Base-by-base conservation (phyloP, 768 basidiomycete genomes). In the Sporobolomyces pararoseus region DNA sequence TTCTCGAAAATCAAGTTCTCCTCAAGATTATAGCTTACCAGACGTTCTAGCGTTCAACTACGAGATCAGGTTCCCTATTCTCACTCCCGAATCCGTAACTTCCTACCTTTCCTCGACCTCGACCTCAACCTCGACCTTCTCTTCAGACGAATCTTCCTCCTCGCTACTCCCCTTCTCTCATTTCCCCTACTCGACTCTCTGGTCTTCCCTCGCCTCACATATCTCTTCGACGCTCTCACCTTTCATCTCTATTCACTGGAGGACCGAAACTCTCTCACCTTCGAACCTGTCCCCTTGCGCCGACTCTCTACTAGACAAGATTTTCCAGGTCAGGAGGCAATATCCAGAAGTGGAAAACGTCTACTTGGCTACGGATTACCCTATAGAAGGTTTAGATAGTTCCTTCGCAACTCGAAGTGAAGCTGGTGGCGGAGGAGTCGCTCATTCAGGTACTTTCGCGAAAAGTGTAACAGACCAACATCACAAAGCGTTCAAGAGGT, bases 281-380 rank as follows among this genome's bases (percentile, higher is more conserved):
- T 77, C 79, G 25, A 75, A 80, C 44, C 79, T 86, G 10, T 77
- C 79, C 0, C 81, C 82, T 46, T 87, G 86, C 73, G 84, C 84
- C 0, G 78, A 81, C 53, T 81, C 82, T 0, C 80, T 87, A 51
- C 79, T 86, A 46, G 80, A 81, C 51, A 79, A 80, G 9, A 79
- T 87, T 32, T 71, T 75, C 2, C 21, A 37, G 7, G 66, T 76
- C 16, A 76, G 77, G n/a, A 66, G 80, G 17, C 13, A n/a, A 32
- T 67, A 78, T 19, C 70, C 72, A 4, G 67, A 68, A 44, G 75
- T 85, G 35, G 74, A 74, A 14, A 81, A 80, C 16, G 81, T 86
- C 2, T 87, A 84, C 84, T 80, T 87, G 58, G 84, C 85, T 3
- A 85, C 83, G 29, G 86, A 87, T 75, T 82, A 85, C 72, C 84